phyloP scores from a whole-genome alignment of 2,329 filamentous ascomycete genomes.

The Rachicladosporium sp. region DNA sequence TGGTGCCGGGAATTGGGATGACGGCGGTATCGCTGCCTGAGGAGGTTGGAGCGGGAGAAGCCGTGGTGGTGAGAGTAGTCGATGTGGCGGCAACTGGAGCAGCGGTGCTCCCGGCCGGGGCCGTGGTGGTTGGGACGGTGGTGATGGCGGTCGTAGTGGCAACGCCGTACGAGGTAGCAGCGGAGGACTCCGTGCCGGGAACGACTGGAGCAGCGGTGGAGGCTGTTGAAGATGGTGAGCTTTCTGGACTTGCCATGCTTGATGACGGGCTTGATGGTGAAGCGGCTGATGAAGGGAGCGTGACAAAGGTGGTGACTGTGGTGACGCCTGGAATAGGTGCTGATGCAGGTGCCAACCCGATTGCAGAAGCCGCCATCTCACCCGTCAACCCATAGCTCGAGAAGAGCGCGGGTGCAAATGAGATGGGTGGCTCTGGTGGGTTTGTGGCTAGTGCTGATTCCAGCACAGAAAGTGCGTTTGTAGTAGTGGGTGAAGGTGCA shows the following conservation, averaged over 20 bases:
- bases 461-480: conserved; percentile 8
- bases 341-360: too few relatives aligned
- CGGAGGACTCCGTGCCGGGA: conserved; percentile 3
- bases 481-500: conserved; percentile 3
- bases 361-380: neutral
- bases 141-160: conserved; percentile 6
- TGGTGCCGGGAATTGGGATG: too few relatives aligned
- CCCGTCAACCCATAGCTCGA: conserved; percentile 9
- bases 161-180: conserved; percentile 4
- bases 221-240: conserved; percentile 4
- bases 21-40: too few relatives aligned
- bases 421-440: conserved; percentile 6
- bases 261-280: neutral
- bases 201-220: conserved; percentile 1
- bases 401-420: conserved; percentile 9
- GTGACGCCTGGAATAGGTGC: conserved; percentile 2
- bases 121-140: conserved; percentile 1
- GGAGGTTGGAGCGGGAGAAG: neutral
- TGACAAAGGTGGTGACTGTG: neutral
- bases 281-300: conserved; percentile 1
- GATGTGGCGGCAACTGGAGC: conserved; percentile 3
- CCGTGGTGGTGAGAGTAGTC: conserved; percentile 7
- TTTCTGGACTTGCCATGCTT: conserved; percentile 3
- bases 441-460: conserved; percentile 8
- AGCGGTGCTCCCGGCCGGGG: neutral